A percentile compares a stretch with the other conserved stretches of the same genome.
phyloP scores from a whole-genome alignment of 768 basidiomycete genomes.

The Collybiopsis confluens region DNA sequence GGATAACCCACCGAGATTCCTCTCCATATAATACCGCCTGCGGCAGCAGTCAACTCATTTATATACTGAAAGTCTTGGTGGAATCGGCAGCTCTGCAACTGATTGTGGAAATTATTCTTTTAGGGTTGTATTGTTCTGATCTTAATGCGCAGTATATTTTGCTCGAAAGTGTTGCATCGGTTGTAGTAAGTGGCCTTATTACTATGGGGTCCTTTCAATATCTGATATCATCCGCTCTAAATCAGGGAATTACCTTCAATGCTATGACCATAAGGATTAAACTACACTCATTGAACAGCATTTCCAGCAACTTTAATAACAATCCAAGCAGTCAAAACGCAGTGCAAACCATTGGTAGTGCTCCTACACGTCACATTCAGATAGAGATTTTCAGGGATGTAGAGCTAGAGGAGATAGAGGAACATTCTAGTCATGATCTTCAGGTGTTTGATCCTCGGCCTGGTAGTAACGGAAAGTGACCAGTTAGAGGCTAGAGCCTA shows the following conservation, averaged over 20 bases:
- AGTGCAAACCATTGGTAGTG: slow-evolving; percentile 7
- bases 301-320: no score
- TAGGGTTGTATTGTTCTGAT: slow-evolving; percentile 13
- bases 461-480: no score
- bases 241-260: slow-evolving; percentile 14
- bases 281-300: neutral
- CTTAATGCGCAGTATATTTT: slow-evolving; percentile 17
- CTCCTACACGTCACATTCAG: slow-evolving; percentile 9
- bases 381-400: neutral
- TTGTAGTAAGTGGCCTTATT: slow-evolving; percentile 7
- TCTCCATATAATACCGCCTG: slow-evolving; percentile 8
- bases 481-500: no score
- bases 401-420: neutral
- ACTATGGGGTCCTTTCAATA: no score
- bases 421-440: no score
- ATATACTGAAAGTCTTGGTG: slow-evolving; percentile 13
- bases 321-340: neutral
- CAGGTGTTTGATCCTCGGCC: no score
- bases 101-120: slow-evolving; percentile 14
- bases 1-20: slow-evolving; percentile 10
- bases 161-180: slow-evolving; percentile 13
- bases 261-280: slow-evolving; percentile 11
- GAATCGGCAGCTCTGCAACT: slow-evolving; percentile 18
- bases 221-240: neutral
- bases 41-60: slow-evolving; percentile 4